Base-by-base conservation (phyloP, 768 basidiomycete species). In the Tephrocybe sp. region DNA sequence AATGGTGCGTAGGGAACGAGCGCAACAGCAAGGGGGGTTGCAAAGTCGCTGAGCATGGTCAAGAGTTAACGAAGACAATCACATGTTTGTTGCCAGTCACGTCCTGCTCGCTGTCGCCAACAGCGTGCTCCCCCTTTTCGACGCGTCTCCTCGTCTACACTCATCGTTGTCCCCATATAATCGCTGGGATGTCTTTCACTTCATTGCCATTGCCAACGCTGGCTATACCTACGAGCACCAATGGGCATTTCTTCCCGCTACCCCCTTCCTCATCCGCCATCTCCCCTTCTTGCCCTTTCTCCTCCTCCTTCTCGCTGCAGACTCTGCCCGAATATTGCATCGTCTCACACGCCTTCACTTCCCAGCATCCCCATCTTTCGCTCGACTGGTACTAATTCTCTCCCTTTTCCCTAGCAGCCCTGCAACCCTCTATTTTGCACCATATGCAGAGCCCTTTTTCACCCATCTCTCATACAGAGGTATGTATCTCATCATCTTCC, bases 171-270 rank as follows among this genome's bases (percentile, higher is more conserved):
- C 49, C 33, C 64, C 67, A 7, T 63, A 83, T 2, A 71, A 93
- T 9, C 82, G 93, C 58, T 99, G 96, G 97, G 96, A 98, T 62
- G 75, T 75, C 2, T 78, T 98, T 57, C 87, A 97, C 67, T 98
- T 93, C 65, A 58, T 72, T 5, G 76, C 79, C 59, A 80, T 92
- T 47, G 89, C 92, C 0, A 60, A 72, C 22, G 52, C 77, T 10
- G 79, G 73, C 41, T 79, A 79, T 57, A 58, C 68, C 23, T 83
- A 82, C 63, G 96, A 98, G 63, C 79, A 96, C 59, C 76, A 90
- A 56, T 89, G 89, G 79, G 96, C 96, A 0, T 98, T 92, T 66
- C 78, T 92, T 54, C 88, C 91, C 2, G 90, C 80, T 4, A 66
- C 80, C 20, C 79, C 89, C 3, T 60, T 70, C 10, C 43, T 88